phyloP scores from a whole-genome alignment of 2,329 filamentous ascomycete genomes.

The Purpureocillium takamizusanense region DNA sequence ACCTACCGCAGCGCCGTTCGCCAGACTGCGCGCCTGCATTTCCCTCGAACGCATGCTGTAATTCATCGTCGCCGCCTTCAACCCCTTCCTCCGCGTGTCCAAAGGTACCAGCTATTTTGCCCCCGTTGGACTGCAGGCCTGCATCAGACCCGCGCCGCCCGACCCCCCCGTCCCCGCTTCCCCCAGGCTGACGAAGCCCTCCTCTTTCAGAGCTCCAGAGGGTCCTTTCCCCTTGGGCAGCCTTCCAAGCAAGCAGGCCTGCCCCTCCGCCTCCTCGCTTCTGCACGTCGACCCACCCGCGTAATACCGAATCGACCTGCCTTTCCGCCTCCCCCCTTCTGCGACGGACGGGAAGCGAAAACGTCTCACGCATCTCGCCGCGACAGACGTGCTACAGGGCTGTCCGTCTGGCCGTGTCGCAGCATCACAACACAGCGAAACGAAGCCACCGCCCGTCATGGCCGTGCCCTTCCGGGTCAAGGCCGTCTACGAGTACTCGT shows the following conservation, averaged over 20 bases:
- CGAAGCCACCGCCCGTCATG: slow-evolving; percentile 38
- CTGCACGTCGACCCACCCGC: slow-evolving; percentile 1
- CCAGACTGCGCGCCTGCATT: too few species aligned
- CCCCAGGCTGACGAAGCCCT: slow-evolving; percentile 8
- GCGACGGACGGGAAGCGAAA: slow-evolving; percentile 2
- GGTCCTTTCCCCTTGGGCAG: not conserved
- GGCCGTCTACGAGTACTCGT: slow-evolving; percentile 89
- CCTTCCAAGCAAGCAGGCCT: too few species aligned
- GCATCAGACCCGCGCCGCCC: not conserved
- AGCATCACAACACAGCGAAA: not conserved
- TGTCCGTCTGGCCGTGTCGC: not conserved
- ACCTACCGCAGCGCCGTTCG: too few species aligned
- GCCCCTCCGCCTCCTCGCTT: not conserved
- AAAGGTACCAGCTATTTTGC: too few species aligned
- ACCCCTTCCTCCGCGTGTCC: too few species aligned
- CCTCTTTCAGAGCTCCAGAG: slow-evolving; percentile 1
- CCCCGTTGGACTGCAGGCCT: too few species aligned
- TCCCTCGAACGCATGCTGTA: too few species aligned
- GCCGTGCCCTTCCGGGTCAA: slow-evolving; percentile 83
- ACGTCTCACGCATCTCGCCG: slow-evolving; percentile 3
- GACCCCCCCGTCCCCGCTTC: slow-evolving; percentile 7
- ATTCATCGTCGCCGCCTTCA: not conserved
- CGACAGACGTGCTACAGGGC: slow-evolving; percentile 8
- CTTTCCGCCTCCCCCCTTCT: not conserved
- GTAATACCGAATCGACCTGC: slow-evolving; percentile 1